These are phyloP conservation scores for Eucalyptus brandiana DNA, from an alignment of 345 rosid genomes.

Conservation along the genomic window DNA sequence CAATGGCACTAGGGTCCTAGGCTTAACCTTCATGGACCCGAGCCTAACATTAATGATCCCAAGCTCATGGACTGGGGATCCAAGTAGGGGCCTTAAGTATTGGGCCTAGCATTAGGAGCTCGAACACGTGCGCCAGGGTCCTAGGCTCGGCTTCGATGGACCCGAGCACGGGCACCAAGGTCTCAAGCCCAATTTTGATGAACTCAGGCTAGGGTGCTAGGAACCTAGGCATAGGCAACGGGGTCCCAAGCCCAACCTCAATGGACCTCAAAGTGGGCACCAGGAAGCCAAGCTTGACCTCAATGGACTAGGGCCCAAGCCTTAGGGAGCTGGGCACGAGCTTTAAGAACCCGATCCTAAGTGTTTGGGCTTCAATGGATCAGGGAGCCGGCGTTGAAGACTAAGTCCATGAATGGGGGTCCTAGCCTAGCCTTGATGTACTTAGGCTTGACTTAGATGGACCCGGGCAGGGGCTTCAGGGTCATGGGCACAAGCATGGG, in stretches of 20 bases:
- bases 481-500: neutral
- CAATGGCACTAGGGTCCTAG: neutral
- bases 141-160: neutral
- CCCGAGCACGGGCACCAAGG: neutral
- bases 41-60: neutral
- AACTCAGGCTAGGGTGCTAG: fast-evolving
- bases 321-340: fast-evolving
- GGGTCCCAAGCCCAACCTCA: neutral
- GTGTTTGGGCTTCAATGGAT: neutral
- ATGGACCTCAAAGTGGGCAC: neutral
- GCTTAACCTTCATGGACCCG: too few relatives aligned
- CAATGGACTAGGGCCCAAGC: neutral
- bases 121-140: fast-evolving
- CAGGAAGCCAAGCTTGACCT: neutral
- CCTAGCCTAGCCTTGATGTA: neutral
- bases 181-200: neutral
- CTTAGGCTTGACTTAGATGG: neutral
- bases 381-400: fast-evolving
- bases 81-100: neutral
- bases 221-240: neutral
- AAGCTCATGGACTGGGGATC: neutral
- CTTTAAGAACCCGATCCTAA: neutral
- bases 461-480: fast-evolving
- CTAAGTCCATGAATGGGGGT: neutral
- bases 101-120: neutral